Evolutionary conservation across 371 early-diverging fungal genomes (phyloP).

Genomic region (Paramicrosporidium saccamoebae): DNA sequence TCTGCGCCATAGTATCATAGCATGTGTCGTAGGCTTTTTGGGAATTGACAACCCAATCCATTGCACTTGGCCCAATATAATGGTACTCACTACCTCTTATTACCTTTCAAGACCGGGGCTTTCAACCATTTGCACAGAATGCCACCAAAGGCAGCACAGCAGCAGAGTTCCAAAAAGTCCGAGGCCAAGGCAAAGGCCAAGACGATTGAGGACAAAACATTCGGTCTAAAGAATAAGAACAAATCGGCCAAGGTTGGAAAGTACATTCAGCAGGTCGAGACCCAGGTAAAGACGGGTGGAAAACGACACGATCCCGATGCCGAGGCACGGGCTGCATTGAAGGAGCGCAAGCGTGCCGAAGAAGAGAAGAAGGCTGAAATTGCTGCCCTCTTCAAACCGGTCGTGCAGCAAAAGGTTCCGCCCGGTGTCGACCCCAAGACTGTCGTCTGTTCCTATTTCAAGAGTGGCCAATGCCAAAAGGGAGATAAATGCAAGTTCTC

Average conservation of each 20-base stretch:
- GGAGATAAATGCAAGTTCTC: constrained; percentile 93
- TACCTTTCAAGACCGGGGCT: too few relatives aligned
- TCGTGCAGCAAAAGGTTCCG: constrained; percentile 75
- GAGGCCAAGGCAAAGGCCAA: constrained; percentile 37
- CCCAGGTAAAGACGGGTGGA: constrained; percentile 25
- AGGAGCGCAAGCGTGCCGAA: constrained; percentile 19
- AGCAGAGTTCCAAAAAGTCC: constrained; percentile 14
- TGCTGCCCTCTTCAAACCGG: constrained; percentile 58
- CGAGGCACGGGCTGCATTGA: constrained; percentile 8
- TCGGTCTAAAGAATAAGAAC: constrained; percentile 91
- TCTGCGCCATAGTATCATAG: too few relatives aligned
- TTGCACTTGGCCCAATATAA: too few relatives aligned
- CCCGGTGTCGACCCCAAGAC: constrained; percentile 96
- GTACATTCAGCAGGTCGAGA: constrained; percentile 62
- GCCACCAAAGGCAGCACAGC: constrained; percentile 48
- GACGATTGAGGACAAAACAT: constrained; percentile 79
- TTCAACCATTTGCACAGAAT: constrained; percentile 7
- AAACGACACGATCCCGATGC: constrained; percentile 20
- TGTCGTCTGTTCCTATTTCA: constrained; percentile 76
- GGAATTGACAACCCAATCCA: too few relatives aligned
- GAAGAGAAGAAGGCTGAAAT: constrained; percentile 40
- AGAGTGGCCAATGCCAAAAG: constrained; percentile 64
- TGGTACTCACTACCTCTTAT: not conserved
- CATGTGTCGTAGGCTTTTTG: too few relatives aligned
- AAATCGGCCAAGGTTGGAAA: constrained; percentile 49